phyloP scores from a whole-genome alignment of 768 basidiomycete genomes.

The Amanita subjunquillea region DNA sequence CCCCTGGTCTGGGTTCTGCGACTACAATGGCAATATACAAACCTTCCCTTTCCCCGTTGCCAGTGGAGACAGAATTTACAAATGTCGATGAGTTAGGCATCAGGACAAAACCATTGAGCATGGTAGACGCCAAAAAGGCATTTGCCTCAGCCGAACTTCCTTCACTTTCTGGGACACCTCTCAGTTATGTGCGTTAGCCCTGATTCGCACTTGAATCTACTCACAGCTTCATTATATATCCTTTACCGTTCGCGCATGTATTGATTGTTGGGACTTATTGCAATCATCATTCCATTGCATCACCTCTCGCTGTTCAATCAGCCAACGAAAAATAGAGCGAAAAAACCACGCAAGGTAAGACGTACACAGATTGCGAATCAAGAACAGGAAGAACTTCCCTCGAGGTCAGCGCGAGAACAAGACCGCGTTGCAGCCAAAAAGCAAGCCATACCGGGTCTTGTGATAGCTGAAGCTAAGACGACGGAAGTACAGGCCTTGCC shows the following conservation, averaged over 20 bases:
- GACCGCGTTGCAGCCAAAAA: background rate
- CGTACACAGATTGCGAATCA: slow-evolving; percentile 1
- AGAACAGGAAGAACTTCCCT: background rate
- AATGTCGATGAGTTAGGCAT: slow-evolving; percentile 40
- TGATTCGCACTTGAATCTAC: slow-evolving; percentile 33
- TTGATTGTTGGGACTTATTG: slow-evolving; percentile 18
- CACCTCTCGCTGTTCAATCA: slow-evolving; percentile 22
- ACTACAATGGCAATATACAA: slow-evolving; percentile 64
- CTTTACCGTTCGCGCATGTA: slow-evolving; percentile 18
- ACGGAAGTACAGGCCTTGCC: background rate
- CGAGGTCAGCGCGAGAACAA: background rate
- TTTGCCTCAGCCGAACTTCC: slow-evolving; percentile 23
- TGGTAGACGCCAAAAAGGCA: slow-evolving; percentile 14
- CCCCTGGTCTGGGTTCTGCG: slow-evolving; percentile 52
- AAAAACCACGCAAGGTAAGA: slow-evolving; percentile 50
- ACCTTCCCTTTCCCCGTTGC: slow-evolving; percentile 37
- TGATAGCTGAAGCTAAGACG: background rate
- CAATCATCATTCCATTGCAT: slow-evolving; percentile 15
- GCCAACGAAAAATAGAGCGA: slow-evolving; percentile 69
- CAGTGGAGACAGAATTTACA: slow-evolving; percentile 34
- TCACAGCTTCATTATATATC: slow-evolving; percentile 25
- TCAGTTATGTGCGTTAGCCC: slow-evolving; percentile 85
- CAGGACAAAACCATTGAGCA: slow-evolving; percentile 16
- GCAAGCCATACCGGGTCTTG: background rate
- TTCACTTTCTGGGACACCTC: slow-evolving; percentile 46